phyloP scores from a whole-genome alignment of 2,329 filamentous ascomycete species.

The Epichloe bromicola region DNA sequence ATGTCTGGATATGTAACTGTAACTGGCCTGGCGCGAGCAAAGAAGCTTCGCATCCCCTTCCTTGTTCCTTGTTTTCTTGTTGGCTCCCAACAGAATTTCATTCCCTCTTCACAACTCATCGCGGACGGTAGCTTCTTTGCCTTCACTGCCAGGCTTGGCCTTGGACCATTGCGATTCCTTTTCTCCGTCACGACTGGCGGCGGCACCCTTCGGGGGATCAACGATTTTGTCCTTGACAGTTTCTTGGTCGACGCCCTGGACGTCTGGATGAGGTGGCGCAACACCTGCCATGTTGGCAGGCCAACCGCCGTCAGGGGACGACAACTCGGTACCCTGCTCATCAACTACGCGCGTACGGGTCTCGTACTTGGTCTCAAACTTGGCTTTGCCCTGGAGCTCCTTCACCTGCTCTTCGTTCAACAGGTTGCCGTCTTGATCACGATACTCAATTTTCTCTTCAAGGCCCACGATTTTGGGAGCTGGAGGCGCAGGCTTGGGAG shows the following conservation, averaged over 20 bases:
- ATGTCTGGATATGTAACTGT: no score
- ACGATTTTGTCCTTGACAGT: constrained; percentile 32
- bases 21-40: not conserved
- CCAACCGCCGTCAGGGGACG: constrained; percentile 27
- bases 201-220: constrained; percentile 26
- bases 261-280: constrained; percentile 47
- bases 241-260: constrained; percentile 47
- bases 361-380: constrained; percentile 91
- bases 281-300: constrained; percentile 27
- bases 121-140: constrained; percentile 40
- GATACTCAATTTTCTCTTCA: constrained; percentile 84
- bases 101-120: constrained; percentile 22
- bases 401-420: constrained; percentile 74
- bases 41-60: not conserved
- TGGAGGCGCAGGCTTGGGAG: constrained; percentile 36
- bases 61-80: not conserved
- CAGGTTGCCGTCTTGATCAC: constrained; percentile 66
- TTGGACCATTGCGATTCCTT: constrained; percentile 40
- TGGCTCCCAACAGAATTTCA: not conserved
- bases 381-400: constrained; percentile 78
- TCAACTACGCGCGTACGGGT: constrained; percentile 82
- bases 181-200: constrained; percentile 44
- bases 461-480: constrained; percentile 37
- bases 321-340: constrained; percentile 64
- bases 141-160: constrained; percentile 51